Percentiles rank a stretch among this genome's conserved stretches.
Evolutionary conservation across 2,329 filamentous ascomycete species (phyloP).

Genomic region (Plectosphaerella sp.): DNA sequence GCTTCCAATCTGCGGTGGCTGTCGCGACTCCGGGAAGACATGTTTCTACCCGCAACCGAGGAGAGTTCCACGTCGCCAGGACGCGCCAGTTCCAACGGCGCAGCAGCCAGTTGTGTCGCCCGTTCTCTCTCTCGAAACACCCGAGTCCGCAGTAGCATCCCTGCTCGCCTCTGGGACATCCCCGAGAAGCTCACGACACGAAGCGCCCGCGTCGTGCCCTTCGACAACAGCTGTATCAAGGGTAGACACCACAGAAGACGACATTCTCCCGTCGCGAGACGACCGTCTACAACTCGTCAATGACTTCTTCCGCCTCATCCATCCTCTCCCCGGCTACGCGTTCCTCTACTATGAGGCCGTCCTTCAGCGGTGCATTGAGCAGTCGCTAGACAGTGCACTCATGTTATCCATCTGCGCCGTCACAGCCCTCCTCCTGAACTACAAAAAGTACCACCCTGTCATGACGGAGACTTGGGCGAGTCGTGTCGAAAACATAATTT

Average conservation of each 20-base stretch:
- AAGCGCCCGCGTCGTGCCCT: neutral
- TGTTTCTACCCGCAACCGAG: neutral
- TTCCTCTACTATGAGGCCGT: constrained; percentile 3
- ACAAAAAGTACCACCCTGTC: neutral
- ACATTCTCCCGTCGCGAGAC: constrained; percentile 3
- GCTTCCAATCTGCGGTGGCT: neutral
- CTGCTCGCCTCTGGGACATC: neutral
- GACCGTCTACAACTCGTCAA: constrained; percentile 13
- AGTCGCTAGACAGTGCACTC: constrained; percentile 5
- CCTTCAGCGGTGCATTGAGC: neutral
- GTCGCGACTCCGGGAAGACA: neutral
- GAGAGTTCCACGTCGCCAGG: too few relatives aligned
- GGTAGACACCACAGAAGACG: neutral
- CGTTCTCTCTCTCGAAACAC: neutral
- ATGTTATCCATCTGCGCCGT: constrained; percentile 7
- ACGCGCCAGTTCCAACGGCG: too few relatives aligned
- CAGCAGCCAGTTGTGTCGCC: neutral
- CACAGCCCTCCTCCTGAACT: constrained; percentile 3
- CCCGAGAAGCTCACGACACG: neutral
- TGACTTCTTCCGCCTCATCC: constrained; percentile 16
- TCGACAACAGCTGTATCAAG: neutral
- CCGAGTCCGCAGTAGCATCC: neutral
- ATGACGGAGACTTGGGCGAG: constrained; percentile 30
- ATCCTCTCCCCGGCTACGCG: constrained; percentile 14
- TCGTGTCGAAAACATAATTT: constrained; percentile 27